Evolutionary conservation across 2,329 filamentous ascomycete genomes (phyloP), one percentile per base, ranked within the genome.

Genomic region (Botrytis paeoniae): DNA sequence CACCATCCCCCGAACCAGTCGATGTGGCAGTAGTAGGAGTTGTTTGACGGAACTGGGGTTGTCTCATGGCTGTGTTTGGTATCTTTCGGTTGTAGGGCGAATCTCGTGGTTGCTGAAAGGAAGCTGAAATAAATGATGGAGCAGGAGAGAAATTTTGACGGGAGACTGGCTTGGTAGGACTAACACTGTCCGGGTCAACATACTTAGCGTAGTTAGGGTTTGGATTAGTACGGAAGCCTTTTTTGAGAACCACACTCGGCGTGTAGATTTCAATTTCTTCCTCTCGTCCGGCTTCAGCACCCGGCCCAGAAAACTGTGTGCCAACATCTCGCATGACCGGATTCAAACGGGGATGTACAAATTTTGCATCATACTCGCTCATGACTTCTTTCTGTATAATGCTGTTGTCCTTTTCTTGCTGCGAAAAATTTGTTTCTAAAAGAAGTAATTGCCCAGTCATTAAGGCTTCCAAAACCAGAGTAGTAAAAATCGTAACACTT

Each of bases 301-400:
- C 61, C 25, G 76, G 74, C 14, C 73, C 78, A 4, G 89, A 89
- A 73, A 92, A 91, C 81, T 98, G 95, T 0, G 92, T 96, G 9
- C 89, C 92, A 1, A 95, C 94, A 79, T 92, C 89, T 76, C 91
- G 85, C 76, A 97, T 93, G 8, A 92, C 85, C 12, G 92, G 93
- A 78, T 97, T 93, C n/a, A 97, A 88, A 18, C 91, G 88, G 3
- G 96, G 96, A 79, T 97, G 94, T 1, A 99, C 96, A 80, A 92
- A 98, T 84, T 99, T 99, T 77, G 90, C 93, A 80, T 98, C 94
- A 80, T 99, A 99, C 83, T 99, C 96, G 81, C 94, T 91, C 83
- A 98, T 87, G 8, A 98, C 95, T 82, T 98, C 93, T 78, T 92
- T 94, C 77, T 97, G 94, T 73, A 99, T 92, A 64, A 98, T 87